phyloP scores from a whole-genome alignment of 1,284 basidiomycete genomes.

The Phellopilus nigrolimitatus region DNA sequence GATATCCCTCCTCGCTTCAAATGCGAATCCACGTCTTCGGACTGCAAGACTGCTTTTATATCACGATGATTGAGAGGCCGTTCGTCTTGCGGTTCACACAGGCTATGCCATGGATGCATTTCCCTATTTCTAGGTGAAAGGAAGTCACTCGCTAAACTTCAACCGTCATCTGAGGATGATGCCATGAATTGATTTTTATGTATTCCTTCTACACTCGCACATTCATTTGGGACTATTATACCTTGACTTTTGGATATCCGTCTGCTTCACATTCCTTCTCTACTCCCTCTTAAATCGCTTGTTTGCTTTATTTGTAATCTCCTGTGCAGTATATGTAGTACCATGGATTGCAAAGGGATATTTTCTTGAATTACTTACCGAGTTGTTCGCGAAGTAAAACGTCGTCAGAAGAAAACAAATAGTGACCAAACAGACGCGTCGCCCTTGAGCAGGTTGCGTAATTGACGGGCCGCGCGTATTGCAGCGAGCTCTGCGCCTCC shows the following conservation, averaged over 20 bases:
- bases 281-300: constrained; percentile 2
- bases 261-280: constrained; percentile 1
- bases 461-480: constrained; percentile 3
- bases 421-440: constrained; percentile 14
- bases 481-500: neutral
- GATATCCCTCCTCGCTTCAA: constrained; percentile 2
- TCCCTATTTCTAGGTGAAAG: no score
- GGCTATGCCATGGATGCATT: no score
- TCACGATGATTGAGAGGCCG: no score
- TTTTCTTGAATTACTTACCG: neutral
- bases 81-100: no score
- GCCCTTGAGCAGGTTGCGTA: constrained; percentile 10
- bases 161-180: neutral
- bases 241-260: constrained; percentile 1
- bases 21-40: constrained; percentile 7
- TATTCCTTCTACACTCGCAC: neutral
- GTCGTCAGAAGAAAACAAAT: neutral
- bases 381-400: no score
- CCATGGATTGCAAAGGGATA: no score
- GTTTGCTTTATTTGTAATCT: constrained; percentile 1
- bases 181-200: neutral
- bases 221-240: constrained; percentile 4
- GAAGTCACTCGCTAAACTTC: neutral
- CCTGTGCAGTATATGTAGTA: neutral
- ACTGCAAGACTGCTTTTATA: no score